Percentiles rank a stretch among this genome's conserved stretches.
Evolutionary conservation across 768 basidiomycete species (phyloP).

Genomic region (Russula brevipes): DNA sequence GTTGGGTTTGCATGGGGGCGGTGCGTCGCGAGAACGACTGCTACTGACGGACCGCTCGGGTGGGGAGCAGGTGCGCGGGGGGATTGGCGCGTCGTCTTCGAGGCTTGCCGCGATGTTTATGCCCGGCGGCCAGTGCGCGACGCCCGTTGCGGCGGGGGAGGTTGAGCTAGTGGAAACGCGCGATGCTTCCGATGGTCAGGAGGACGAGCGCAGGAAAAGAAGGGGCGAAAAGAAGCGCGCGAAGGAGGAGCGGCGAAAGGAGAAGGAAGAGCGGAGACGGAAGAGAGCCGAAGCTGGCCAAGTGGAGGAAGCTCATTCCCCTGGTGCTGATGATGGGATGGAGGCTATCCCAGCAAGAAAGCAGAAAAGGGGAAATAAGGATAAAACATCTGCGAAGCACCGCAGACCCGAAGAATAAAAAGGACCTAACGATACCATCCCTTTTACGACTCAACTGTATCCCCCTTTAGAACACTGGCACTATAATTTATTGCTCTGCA

Average conservation of each 20-base stretch:
- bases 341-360: neutral
- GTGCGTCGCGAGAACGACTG: constrained; percentile 9
- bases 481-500: constrained; percentile 13
- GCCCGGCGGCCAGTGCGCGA: constrained; percentile 12
- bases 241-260: constrained; percentile 28
- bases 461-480: constrained; percentile 3
- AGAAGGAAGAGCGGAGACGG: constrained; percentile 34
- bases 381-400: constrained; percentile 1
- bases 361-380: constrained; percentile 1
- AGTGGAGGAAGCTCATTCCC: neutral
- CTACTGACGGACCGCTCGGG: constrained; percentile 1
- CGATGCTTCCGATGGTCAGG: constrained; percentile 12
- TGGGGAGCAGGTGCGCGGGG: constrained; percentile 22
- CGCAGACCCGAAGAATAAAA: neutral
- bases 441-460: neutral
- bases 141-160: constrained; percentile 4
- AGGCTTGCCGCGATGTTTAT: constrained; percentile 30
- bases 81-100: constrained; percentile 24
- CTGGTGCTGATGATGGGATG: neutral
- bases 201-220: constrained; percentile 26
- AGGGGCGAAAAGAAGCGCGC: constrained; percentile 15
- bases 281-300: constrained; percentile 25
- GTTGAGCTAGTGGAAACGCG: neutral
- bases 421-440: neutral
- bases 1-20: constrained; percentile 20